phyloP scores from a whole-genome alignment of 495 filamentous ascomycete genomes.

The Copromyces sp. region DNA sequence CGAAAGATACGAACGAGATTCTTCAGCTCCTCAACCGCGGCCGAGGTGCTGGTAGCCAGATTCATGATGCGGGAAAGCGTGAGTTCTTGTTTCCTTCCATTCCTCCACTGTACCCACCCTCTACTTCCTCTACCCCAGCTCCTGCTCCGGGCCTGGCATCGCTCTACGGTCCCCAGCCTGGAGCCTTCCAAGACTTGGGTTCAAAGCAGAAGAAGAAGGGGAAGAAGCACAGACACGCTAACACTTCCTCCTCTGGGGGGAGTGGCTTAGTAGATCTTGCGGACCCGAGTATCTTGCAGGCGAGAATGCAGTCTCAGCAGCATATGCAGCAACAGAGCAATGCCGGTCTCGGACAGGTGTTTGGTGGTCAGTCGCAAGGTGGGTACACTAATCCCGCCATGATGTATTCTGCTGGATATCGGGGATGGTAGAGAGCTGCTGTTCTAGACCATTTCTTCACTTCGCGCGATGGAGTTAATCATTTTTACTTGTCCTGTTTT shows the following conservation, averaged over 20 bases:
- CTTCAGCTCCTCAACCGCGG: conserved; percentile 67
- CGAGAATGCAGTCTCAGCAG: conserved; percentile 83
- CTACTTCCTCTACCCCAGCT: conserved; percentile 76
- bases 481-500: conserved; percentile 11
- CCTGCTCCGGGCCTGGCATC: conserved; percentile 77
- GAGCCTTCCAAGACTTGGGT: conserved; percentile 73
- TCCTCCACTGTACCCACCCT: conserved; percentile 64
- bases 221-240: conserved; percentile 99
- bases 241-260: conserved; percentile 98
- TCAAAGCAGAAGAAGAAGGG: conserved; percentile 99
- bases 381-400: conserved; percentile 88
- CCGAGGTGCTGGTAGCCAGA: conserved; percentile 49
- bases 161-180: conserved; percentile 80
- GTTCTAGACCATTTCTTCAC: background rate
- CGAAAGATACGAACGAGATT: conserved; percentile 66
- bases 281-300: conserved; percentile 98
- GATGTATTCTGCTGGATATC: conserved; percentile 74
- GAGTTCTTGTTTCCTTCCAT: conserved; percentile 73
- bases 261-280: conserved; percentile 97
- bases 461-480: conserved; percentile 1
- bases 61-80: conserved; percentile 84
- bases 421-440: conserved; percentile 51
- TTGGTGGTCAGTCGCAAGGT: conserved; percentile 92
- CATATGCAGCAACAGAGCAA: conserved; percentile 66
- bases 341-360: conserved; percentile 79